Percentiles rank a stretch among this genome's conserved stretches.
phyloP scores from a whole-genome alignment of 805 yeast species.

The Barnettozyma pratensis region DNA sequence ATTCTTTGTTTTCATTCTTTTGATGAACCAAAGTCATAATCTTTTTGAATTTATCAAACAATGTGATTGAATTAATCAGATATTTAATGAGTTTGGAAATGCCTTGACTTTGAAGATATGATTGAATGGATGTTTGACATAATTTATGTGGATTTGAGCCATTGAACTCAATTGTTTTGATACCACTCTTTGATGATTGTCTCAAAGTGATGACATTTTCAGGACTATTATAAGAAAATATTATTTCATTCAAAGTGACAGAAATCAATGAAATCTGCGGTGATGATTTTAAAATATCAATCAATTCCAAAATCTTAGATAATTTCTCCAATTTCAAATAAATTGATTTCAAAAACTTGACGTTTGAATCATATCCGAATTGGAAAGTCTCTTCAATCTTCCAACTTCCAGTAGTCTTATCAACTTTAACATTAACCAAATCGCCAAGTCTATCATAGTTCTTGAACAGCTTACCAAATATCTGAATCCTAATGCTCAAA shows the following conservation, averaged over 20 bases:
- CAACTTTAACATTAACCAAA: slow-evolving; percentile 18
- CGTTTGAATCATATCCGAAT: slow-evolving; percentile 29
- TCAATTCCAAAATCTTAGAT: slow-evolving; percentile 22
- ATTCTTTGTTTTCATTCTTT: neutral
- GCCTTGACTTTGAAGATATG: slow-evolving; percentile 18
- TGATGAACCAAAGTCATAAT: slow-evolving; percentile 1
- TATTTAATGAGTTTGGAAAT: slow-evolving; percentile 7
- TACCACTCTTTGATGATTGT: neutral
- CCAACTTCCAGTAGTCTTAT: slow-evolving; percentile 3
- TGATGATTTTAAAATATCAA: slow-evolving; percentile 16
- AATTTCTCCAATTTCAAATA: slow-evolving; percentile 17
- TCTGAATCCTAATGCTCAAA: slow-evolving; percentile 3
- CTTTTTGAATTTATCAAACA: slow-evolving; percentile 16
- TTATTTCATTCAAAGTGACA: slow-evolving; percentile 22
- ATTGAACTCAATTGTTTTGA: slow-evolving; percentile 19
- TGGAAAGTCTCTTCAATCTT: slow-evolving; percentile 4
- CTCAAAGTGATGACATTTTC: slow-evolving; percentile 10
- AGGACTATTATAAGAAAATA: slow-evolving; percentile 17
- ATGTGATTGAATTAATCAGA: slow-evolving; percentile 16
- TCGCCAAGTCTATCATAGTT: slow-evolving; percentile 3
- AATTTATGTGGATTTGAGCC: slow-evolving; percentile 21
- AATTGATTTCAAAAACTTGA: slow-evolving; percentile 6
- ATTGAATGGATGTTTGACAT: slow-evolving; percentile 20
- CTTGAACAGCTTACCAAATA: slow-evolving; percentile 8
- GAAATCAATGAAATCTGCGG: slow-evolving; percentile 17